Base-by-base conservation (phyloP, 768 basidiomycete species). In the Tylopilus vinaceipallidus region DNA sequence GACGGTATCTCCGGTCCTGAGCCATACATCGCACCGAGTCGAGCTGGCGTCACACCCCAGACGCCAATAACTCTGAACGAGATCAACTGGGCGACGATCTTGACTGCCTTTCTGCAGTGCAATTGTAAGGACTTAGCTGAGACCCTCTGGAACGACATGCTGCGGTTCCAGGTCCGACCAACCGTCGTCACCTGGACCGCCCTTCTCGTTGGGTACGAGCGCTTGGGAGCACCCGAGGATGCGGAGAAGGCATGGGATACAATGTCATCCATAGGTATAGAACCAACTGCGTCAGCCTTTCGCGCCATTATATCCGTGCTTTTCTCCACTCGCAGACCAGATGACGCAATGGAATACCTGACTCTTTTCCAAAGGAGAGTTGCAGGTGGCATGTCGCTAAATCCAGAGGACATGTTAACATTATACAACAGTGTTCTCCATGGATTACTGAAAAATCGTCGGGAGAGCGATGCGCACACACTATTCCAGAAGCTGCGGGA, bases 381-480 rank as follows among this genome's bases (percentile, higher is more conserved):
- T n/a, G 30, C 54, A 3, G 37, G 34, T 16, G 52, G 44, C 41
- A 58, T 27, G 61, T 64, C 50, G 3, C 56, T 59, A 55, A 44
- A 68, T 65, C 44, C 54, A 64, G 48, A 64, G 61, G 42, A 64
- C 54, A 26, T 61, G 64, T 60, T 80, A 17, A 55, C 71, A 6
- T 74, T 88, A 1, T 86, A 88, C 61, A 95, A 94, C 64, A 84
- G 84, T n/a, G 78, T 85, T 35, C 66, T 95, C 13, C 75, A 84
- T 38, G 84, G 84, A 19, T 70, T 92, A 13, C 75, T 95, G 20
- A 68, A 60, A 24, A 62, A 62, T n/a, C 64, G 65, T 29, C 73
- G 67, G 32, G 65, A 74, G 29, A 49, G 57, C 2, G 73, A 78
- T 24, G 79, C 75, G 6, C 62, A 67, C 30, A 61, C 63, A 8